Percentiles rank a stretch among this genome's conserved stretches.
These are phyloP conservation scores for Aspergillus sclerotiicarbonarius DNA, from an alignment of 495 filamentous ascomycete genomes.

Conservation along the genomic window DNA sequence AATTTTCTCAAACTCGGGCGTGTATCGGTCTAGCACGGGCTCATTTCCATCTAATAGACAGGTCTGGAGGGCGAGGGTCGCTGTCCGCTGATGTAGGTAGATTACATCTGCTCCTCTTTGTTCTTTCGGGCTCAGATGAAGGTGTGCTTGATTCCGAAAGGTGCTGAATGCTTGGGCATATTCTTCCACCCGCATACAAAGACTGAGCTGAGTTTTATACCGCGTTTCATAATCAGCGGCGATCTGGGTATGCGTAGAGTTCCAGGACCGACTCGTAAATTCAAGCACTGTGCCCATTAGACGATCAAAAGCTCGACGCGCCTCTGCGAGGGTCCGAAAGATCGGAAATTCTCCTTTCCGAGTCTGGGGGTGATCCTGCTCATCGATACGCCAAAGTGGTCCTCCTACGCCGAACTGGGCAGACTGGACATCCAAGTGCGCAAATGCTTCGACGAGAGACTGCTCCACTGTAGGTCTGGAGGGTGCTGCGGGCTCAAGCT, in stretches of 20 bases:
- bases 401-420: conserved; percentile 4
- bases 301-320: neutral
- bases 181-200: neutral
- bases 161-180: neutral
- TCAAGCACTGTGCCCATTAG: neutral
- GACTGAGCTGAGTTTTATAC: neutral
- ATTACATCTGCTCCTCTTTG: conserved; percentile 17
- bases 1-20: conserved; percentile 3
- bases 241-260: neutral
- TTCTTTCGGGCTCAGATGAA: conserved; percentile 1
- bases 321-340: neutral
- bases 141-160: neutral
- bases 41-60: conserved; percentile 4
- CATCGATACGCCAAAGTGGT: neutral
- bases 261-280: neutral
- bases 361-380: neutral
- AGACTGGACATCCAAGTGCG: conserved; percentile 9
- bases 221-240: neutral
- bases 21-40: neutral
- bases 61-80: conserved; percentile 13
- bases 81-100: conserved; percentile 15
- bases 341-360: neutral
- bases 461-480: neutral
- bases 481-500: neutral
- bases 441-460: conserved; percentile 2